Evolutionary conservation across 305 asterid genomes (phyloP).

Genomic region (Euphrasia arctica): DNA sequence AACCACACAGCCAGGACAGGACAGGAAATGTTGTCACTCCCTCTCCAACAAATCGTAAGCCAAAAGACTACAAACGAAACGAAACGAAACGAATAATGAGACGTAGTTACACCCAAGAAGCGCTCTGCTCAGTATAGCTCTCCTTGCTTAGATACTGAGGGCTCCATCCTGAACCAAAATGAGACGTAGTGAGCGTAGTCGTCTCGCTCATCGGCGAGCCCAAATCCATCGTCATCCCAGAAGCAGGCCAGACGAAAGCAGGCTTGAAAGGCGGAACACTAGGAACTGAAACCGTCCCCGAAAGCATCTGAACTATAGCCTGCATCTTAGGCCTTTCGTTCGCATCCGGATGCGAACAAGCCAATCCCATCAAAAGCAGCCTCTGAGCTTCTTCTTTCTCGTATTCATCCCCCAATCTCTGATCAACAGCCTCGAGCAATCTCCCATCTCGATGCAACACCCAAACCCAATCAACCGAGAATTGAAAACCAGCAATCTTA

Average conservation of each 20-base stretch:
- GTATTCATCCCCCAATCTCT: conserved; percentile 44
- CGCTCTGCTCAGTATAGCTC: conserved; percentile 34
- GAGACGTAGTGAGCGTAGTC: conserved; percentile 37
- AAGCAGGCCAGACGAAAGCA: conserved; percentile 79
- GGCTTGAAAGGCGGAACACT: conserved; percentile 81
- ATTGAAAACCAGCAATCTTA: conserved; percentile 48
- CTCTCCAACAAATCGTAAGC: background rate
- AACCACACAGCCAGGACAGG: background rate
- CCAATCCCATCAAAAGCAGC: conserved; percentile 66
- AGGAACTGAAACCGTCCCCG: conserved; percentile 57
- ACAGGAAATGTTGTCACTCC: background rate
- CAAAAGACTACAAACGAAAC: background rate
- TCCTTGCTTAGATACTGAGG: conserved; percentile 58
- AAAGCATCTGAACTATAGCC: conserved; percentile 58
- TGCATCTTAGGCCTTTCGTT: conserved; percentile 73
- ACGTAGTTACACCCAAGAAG: conserved; percentile 35
- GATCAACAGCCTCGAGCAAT: conserved; percentile 71
- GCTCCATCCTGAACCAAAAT: conserved; percentile 52
- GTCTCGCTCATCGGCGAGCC: conserved; percentile 30
- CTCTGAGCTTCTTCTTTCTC: conserved; percentile 62
- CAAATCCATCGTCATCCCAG: conserved; percentile 38
- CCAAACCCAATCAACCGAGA: conserved; percentile 92
- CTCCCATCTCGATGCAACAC: conserved; percentile 63
- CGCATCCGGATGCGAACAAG: conserved; percentile 81
- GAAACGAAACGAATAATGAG: background rate